phyloP scores from a whole-genome alignment of 305 asterid species.

The Euphrasia arctica region DNA sequence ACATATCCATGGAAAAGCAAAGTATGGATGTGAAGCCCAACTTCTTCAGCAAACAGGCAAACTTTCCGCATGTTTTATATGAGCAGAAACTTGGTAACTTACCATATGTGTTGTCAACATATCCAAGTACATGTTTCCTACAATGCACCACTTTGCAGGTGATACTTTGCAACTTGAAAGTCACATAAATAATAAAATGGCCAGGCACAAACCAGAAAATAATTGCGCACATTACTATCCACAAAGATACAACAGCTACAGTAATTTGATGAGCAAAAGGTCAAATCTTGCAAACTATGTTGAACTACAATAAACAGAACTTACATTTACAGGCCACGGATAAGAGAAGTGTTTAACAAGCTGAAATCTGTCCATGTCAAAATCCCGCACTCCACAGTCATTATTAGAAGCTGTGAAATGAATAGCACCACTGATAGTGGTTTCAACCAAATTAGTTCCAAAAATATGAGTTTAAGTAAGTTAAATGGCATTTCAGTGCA shows the following conservation, averaged over 20 bases:
- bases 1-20: conserved; percentile 9
- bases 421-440: conserved; percentile 48
- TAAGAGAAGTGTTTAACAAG: conserved; percentile 53
- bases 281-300: neutral
- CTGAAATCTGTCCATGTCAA: conserved; percentile 61
- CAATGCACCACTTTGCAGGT: conserved; percentile 2
- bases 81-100: conserved; percentile 10
- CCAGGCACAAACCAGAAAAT: neutral
- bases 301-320: conserved; percentile 15
- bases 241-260: neutral
- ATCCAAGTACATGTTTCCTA: neutral
- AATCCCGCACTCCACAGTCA: conserved; percentile 65
- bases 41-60: conserved; percentile 13
- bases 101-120: neutral
- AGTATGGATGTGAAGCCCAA: neutral
- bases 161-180: neutral
- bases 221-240: conserved; percentile 9
- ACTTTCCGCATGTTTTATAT: conserved; percentile 1
- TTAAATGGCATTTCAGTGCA: neutral
- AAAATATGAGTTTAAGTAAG: conserved; percentile 14
- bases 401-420: conserved; percentile 68
- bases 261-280: neutral
- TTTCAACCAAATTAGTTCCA: conserved; percentile 26
- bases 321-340: conserved; percentile 61
- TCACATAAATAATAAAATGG: neutral